Conservation (phyloP, 2,329 filamentous ascomycete genomes). For the Diaporthe citri region DNA sequence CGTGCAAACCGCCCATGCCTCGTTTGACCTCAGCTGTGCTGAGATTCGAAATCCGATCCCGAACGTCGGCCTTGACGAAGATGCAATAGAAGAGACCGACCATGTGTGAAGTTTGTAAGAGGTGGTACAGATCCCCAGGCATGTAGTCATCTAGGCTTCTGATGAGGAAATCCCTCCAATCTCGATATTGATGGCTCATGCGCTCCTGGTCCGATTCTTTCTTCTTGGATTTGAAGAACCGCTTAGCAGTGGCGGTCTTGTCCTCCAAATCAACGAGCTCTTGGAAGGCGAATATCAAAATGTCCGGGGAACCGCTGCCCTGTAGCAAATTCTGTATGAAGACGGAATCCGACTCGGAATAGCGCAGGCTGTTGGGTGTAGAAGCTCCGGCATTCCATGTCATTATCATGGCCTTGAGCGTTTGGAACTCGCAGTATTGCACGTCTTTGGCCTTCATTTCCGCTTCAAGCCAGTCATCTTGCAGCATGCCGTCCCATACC, state of each 20-base stretch:
- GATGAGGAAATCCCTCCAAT: constrained; percentile 92
- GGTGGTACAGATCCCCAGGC: constrained; percentile 82
- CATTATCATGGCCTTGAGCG: constrained; percentile 83
- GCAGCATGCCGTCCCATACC: constrained; percentile 91
- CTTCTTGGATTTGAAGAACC: constrained; percentile 92
- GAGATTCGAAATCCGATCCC: constrained; percentile 81
- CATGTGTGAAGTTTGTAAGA: constrained; percentile 89
- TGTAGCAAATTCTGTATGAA: constrained; percentile 87
- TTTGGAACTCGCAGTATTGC: constrained; percentile 87
- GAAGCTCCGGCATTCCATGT: constrained; percentile 99
- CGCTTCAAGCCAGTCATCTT: constrained; percentile 93
- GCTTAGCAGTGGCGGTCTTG: constrained; percentile 97
- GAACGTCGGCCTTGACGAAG: constrained; percentile 87
- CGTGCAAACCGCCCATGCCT: constrained; percentile 94
- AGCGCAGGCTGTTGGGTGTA: constrained; percentile 85
- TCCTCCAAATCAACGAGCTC: constrained; percentile 98
- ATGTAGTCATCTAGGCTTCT: constrained; percentile 86
- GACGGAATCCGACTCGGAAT: constrained; percentile 75
- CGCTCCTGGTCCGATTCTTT: constrained; percentile 86
- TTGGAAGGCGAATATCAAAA: constrained; percentile 96
- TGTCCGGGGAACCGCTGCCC: constrained; percentile 84
- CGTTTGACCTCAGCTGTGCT: constrained; percentile 89
- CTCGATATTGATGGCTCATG: constrained; percentile 97
- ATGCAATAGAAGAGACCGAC: constrained; percentile 97
- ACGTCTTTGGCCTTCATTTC: constrained; percentile 88